Evolutionary conservation across 192 early-diverging fungal genomes (phyloP).

Genomic region (Geranomyces michiganensis): DNA sequence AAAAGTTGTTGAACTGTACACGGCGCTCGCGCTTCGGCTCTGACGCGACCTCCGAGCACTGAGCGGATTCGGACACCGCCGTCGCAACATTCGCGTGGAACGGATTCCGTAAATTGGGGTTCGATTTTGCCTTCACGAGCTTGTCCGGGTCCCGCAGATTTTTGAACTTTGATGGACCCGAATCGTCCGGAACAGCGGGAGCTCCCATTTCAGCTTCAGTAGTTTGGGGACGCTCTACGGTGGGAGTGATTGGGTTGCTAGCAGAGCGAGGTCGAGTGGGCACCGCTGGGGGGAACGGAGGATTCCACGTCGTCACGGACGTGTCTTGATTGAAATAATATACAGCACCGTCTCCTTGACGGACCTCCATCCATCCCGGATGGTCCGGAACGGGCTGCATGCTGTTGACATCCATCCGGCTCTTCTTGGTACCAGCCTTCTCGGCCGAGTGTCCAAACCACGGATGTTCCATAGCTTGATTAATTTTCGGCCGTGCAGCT

Average conservation of each 20-base stretch:
- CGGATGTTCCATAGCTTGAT: constrained; percentile 73
- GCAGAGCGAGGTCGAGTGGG: background rate
- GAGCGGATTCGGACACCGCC: background rate
- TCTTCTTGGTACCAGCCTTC: background rate
- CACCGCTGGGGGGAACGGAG: constrained; percentile 11
- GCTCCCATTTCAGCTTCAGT: background rate
- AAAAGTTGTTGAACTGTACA: constrained; percentile 12
- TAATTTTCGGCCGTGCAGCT: constrained; percentile 64
- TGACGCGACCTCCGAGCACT: too few species aligned
- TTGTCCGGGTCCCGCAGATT: constrained; percentile 12
- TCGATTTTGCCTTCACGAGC: constrained; percentile 8
- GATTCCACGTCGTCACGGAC: constrained; percentile 13
- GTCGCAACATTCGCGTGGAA: background rate
- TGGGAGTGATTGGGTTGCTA: too few species aligned
- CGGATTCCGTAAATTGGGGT: background rate
- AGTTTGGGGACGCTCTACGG: background rate
- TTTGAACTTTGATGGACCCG: background rate
- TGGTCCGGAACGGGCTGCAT: background rate
- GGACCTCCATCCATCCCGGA: constrained; percentile 26
- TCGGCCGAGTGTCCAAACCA: constrained; percentile 59
- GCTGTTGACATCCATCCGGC: background rate
- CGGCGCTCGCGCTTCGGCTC: background rate
- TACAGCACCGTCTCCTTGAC: constrained; percentile 24
- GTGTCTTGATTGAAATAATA: constrained; percentile 33
- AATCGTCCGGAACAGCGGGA: background rate